Percentiles rank a stretch among this genome's conserved stretches.
phyloP scores from a whole-genome alignment of 306 rosid genomes.

The barrel medic (Medicago truncatula) region MtrunA17r5.0-ANR NC_053045.1:21888001-21888500 shows the following conservation, averaged over 20 bases:
- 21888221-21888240: slow-evolving; percentile 77
- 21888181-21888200: slow-evolving; percentile 3
- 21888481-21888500: slow-evolving; percentile 54
- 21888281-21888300: slow-evolving; percentile 87
- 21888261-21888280: slow-evolving; percentile 60
- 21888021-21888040: slow-evolving; percentile 12
- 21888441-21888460: slow-evolving; percentile 61
- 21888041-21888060: slow-evolving; percentile 34
- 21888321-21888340: slow-evolving; percentile 73
- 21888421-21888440: slow-evolving; percentile 35
- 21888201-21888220: slow-evolving; percentile 32
- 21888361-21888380: slow-evolving; percentile 71
- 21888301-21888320: slow-evolving; percentile 58
- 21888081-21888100: background rate
- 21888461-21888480: slow-evolving; percentile 63
- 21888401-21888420: slow-evolving; percentile 85
- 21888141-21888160: slow-evolving; percentile 49
- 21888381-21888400: slow-evolving; percentile 59
- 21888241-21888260: slow-evolving; percentile 57
- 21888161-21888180: slow-evolving; percentile 27
- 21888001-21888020: background rate
- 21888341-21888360: slow-evolving; percentile 72
- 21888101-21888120: slow-evolving; percentile 51
- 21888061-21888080: slow-evolving; percentile 10
- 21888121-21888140: slow-evolving; percentile 58